phyloP scores from a whole-genome alignment of 352 stramenopile species.

The Pythium biforme region DNA sequence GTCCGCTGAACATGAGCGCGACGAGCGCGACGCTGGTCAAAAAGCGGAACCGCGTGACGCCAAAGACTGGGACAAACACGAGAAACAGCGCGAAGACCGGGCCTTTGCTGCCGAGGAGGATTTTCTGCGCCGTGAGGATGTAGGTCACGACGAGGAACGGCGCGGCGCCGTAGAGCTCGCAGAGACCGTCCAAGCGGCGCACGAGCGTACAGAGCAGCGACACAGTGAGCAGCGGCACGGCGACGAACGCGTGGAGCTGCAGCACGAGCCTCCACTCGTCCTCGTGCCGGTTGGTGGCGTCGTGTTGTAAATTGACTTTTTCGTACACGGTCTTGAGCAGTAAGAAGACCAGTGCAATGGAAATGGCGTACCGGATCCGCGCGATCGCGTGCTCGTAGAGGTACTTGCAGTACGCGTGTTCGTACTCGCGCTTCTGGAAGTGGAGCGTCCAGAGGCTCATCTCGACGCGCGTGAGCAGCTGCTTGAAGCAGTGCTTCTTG shows the following conservation, averaged over 20 bases:
- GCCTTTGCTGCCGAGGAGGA: conserved; percentile 29
- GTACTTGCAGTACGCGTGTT: conserved; percentile 29
- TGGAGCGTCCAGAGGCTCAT: conserved; percentile 44
- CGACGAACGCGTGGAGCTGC: conserved; percentile 25
- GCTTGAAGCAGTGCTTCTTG: conserved; percentile 37
- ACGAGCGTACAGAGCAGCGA: conserved; percentile 29
- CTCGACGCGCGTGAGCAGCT: conserved; percentile 33
- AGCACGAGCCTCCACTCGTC: conserved; percentile 14
- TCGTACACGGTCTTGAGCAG: conserved; percentile 33
- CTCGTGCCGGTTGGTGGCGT: not conserved
- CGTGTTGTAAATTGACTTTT: not conserved
- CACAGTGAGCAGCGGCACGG: conserved; percentile 18
- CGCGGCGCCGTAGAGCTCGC: conserved; percentile 32
- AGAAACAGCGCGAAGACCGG: conserved; percentile 43
- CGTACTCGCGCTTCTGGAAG: conserved; percentile 34
- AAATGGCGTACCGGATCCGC: conserved; percentile 38
- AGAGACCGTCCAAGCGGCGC: conserved; percentile 26
- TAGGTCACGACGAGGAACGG: conserved; percentile 35
- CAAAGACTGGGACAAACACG: conserved; percentile 42
- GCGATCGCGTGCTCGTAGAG: conserved; percentile 31
- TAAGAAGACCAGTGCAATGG: conserved; percentile 32
- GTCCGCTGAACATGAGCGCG: conserved; percentile 27
- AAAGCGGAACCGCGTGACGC: conserved; percentile 44
- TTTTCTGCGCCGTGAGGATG: conserved; percentile 36
- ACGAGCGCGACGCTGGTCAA: conserved; percentile 33